Base-by-base conservation (phyloP, 495 filamentous ascomycete genomes). In the Venustampulla echinocandica region DNA sequence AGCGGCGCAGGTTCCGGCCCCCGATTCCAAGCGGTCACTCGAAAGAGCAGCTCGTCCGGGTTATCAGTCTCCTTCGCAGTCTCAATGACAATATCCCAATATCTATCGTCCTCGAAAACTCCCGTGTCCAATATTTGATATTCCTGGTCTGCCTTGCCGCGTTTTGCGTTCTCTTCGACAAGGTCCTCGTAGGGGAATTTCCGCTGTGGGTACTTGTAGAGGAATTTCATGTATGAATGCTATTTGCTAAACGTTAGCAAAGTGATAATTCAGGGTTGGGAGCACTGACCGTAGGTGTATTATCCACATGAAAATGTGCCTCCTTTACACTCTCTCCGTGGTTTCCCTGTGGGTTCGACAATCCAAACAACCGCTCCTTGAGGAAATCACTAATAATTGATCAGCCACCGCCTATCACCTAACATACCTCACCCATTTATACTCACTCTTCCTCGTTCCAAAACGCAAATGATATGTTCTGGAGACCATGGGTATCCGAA, bases 161-260 rank as follows among this genome's bases (percentile, higher is more conserved):
- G 83, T 44, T 71, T 76, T 21, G 81, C 85, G 59, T 95, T 97
- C 58, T 90, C 85, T 45, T 85, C 70, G 27, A 92, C 65, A 14
- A 97, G 68, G 49, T 94, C 78, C 56, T 95, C 75, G 63, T 97
- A 97, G 1, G 90, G 90, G 54, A 97, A 97, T 37, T 82, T 77
- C 56, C 74, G 73, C 68, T 97, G 90, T 0, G 90, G 90, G 55
- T 95, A 94, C 64, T 96, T 97, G 75, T 97, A 97, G 52, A 95
- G 81, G 57, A 78, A 92, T 64, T 97, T 97, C 90, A 97, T 97
- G 69, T 97, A 97, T 17, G 90, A 95, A 65, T 97, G 90, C 83
- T 89, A 60, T 21, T 23, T 23, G 25, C 51, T 27, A 19, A 45
- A 41, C 50, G 59, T 48, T 40, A 5, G 48, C 1, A 15, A 15